Base-by-base conservation (phyloP, 2,329 filamentous ascomycete species). In the Alternaria solani region DNA sequence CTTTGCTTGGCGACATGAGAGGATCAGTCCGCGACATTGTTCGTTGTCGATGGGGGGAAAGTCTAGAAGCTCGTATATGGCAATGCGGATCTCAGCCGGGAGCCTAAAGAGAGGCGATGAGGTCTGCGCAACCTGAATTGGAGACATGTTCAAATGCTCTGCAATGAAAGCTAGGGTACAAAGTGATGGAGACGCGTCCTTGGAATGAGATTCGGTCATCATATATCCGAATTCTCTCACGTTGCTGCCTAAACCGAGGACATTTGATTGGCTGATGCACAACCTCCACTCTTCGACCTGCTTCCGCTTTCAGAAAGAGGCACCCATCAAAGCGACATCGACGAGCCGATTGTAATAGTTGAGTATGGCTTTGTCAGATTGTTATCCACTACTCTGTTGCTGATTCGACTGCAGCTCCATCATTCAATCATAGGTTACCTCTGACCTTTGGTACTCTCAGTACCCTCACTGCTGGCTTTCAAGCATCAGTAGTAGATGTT, bases 11-110 rank as follows among this genome's bases (percentile, higher is more conserved):
- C 23, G 23, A 26, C 52, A 55, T 12, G 52, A 55, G 6, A 55
- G 18, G 7, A 55, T 48, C 4, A 48, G 26, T 32, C 52, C 43
- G 26, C 25, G 7, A 11, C 52, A 48, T 30, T 55, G 34, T n/a
- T 23, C 16, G 18, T 48, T 48, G 32, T 55, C 43, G 9, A 55
- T 26, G 6, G 53, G 53, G 7, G 53, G 53, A 41, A 55, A n/a
- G 34, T 41, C 25, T 18, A 55, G 34, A 16, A 39, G 26, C 14
- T 55, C 43, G n/a, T 55, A 55, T n/a, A 41, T 28, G 12, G 53
- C 34, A 18, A 55, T 11, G 18, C 53, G 53, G 25, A 55, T 28
- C 16, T 48, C 53, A 20, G 43, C 34, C 47, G 34, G 53, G 5
- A 55, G 26, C 34, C 20, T 49, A 34, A 48, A 28, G n/a, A 55